Evolutionary conservation across 495 filamentous ascomycete species (phyloP).

Genomic region (Xylaria bambusicola): DNA sequence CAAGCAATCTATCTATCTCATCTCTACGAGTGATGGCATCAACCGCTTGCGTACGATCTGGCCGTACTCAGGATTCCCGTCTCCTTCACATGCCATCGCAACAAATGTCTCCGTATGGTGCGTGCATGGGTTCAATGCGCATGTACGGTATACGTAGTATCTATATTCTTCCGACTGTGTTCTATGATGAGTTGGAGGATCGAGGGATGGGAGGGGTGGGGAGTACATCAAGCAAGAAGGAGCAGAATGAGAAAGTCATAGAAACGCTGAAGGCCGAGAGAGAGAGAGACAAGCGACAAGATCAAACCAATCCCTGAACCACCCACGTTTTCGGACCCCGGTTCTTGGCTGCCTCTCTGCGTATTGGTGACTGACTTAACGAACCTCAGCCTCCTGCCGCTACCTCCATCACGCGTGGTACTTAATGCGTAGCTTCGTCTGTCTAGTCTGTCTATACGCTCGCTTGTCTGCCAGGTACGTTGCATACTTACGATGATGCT

Average conservation of each 20-base stretch:
- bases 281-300: not conserved
- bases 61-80: constrained; percentile 8
- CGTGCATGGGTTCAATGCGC: too few species aligned
- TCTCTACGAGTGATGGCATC: too few species aligned
- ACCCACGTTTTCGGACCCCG: constrained; percentile 16
- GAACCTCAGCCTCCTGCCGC: not conserved
- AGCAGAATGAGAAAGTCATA: not conserved
- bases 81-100: not conserved
- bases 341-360: not conserved
- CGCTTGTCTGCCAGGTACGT: constrained; percentile 3
- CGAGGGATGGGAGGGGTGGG: too few species aligned
- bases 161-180: too few species aligned
- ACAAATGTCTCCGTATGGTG: not conserved
- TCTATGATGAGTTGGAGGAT: too few species aligned
- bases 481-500: constrained; percentile 10
- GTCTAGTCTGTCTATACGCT: not conserved
- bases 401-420: constrained; percentile 10
- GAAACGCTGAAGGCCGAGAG: too few species aligned
- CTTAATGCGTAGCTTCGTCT: constrained; percentile 1
- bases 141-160: not conserved
- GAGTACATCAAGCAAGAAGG: not conserved
- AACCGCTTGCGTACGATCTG: constrained; percentile 4
- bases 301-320: not conserved
- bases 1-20: not conserved
- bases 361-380: constrained; percentile 1